Evolutionary conservation across 352 stramenopile species (phyloP), one percentile per base, ranked within the genome.

Genomic region (Phytopythium mirpurense): DNA sequence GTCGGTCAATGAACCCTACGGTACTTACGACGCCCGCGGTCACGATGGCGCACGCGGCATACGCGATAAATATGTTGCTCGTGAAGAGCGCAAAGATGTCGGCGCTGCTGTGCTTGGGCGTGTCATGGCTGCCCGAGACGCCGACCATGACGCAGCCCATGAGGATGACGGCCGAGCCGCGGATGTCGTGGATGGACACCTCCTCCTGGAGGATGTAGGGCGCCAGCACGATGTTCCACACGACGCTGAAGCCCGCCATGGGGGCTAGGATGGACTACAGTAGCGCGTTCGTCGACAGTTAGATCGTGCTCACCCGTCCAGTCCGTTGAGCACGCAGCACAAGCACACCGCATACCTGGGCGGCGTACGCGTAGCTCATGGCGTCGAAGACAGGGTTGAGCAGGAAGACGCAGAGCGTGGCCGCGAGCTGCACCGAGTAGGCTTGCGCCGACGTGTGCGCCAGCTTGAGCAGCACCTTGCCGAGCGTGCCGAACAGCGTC

Each of bases 381-480:
- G 83, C 83, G 52, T 94, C 83, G 52, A 94, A 89, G 21, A 92
- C 77, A 5, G 83, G 83, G 47, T 94, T 94, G 18, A 94, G 72
- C 29, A 92, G 55, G 55, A 94, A 88, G 23, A 94, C 83, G 46
- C 81, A 92, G 14, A 89, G 32, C 4, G 77, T 91, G 23, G 83
- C 83, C 10, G 74, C 81, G n/a, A 82, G 57, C 51, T 90, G 75
- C 29, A 91, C 63, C 11, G 59, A 76, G 31, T 71, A 60, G 27
- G 73, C 67, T 37, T 88, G 72, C 15, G 66, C 41, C 34, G 78
- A 74, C 49, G 78, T 84, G 71, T 94, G 83, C 51, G 81, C 72
- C 42, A 94, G 68, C 67, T 93, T 93, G 58, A 94, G 80, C 59
- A 92, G 79, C 55, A 94, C 83, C 54, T 93, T 93, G 56, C 83